A percentile compares a stretch with the other conserved stretches of the same genome.
Conservation (phyloP, 805 yeast genomes). For the Lipomyces kockii region DNA sequence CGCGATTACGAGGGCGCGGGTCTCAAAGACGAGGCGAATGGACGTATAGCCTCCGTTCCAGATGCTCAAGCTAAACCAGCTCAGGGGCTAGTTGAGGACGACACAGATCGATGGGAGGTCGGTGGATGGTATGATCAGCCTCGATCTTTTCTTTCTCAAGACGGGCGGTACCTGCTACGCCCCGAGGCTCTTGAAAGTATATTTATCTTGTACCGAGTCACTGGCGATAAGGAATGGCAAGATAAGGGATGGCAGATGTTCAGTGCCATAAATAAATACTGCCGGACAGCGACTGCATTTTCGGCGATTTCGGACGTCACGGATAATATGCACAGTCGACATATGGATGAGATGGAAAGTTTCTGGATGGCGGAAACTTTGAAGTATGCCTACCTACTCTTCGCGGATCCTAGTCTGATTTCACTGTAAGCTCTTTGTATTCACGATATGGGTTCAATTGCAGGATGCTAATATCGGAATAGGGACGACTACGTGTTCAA, state of each 20-base stretch:
- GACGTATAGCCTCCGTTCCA: not conserved
- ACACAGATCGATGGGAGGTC: slow-evolving; percentile 15
- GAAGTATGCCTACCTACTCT: slow-evolving; percentile 59
- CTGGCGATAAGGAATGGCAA: slow-evolving; percentile 64
- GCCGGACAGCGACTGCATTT: slow-evolving; percentile 45
- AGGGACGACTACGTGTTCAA: slow-evolving; percentile 60
- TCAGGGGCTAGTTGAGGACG: slow-evolving; percentile 12
- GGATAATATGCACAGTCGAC: slow-evolving; percentile 39
- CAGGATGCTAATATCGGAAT: not conserved
- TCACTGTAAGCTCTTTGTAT: slow-evolving; percentile 43
- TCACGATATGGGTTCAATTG: not conserved
- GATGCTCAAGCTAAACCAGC: slow-evolving; percentile 2
- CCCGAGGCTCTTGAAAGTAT: slow-evolving; percentile 69
- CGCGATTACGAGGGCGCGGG: not conserved
- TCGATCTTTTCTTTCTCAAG: slow-evolving; percentile 30
- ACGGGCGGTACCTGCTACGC: slow-evolving; percentile 52
- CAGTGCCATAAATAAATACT: slow-evolving; percentile 45
- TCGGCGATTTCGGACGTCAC: slow-evolving; percentile 52
- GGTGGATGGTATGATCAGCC: slow-evolving; percentile 39
- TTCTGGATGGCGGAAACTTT: slow-evolving; percentile 65
- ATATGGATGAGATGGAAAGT: slow-evolving; percentile 45
- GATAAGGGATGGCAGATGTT: slow-evolving; percentile 59
- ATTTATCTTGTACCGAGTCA: slow-evolving; percentile 61
- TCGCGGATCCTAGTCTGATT: slow-evolving; percentile 50
- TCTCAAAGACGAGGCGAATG: not conserved